Conservation (phyloP, 1,139 yeast species). For the Pichia sp. region DNA sequence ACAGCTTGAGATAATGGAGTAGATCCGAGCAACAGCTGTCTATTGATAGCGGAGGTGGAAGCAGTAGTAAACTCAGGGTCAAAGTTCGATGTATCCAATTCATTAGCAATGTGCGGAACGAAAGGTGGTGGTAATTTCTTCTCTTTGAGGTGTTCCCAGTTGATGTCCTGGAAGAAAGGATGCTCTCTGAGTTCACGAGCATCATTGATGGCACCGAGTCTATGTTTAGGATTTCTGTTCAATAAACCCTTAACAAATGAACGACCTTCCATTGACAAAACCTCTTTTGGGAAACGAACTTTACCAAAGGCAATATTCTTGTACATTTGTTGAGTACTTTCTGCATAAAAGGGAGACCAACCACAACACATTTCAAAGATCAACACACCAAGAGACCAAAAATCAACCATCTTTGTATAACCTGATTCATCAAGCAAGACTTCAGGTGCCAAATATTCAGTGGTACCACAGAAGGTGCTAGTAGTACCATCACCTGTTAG, state of each 20-base stretch:
- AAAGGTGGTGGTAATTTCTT: conserved; percentile 97
- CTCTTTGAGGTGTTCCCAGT: conserved; percentile 72
- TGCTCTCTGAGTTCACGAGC: conserved; percentile 90
- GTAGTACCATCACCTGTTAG: conserved; percentile 84
- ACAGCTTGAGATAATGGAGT: conserved; percentile 91
- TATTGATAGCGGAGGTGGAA: conserved; percentile 71
- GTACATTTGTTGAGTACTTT: conserved; percentile 96
- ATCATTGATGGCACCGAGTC: conserved; percentile 85
- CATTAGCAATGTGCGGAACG: conserved; percentile 86
- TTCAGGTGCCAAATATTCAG: conserved; percentile 84
- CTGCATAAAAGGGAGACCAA: conserved; percentile 99
- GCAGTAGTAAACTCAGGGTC: conserved; percentile 96
- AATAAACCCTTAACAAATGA: conserved; percentile 90
- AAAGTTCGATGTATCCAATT: conserved; percentile 90
- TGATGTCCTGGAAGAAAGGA: conserved; percentile 82
- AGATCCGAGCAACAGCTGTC: conserved; percentile 55
- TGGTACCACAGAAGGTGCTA: conserved; percentile 95
- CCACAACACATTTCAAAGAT: conserved; percentile 94
- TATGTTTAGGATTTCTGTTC: conserved; percentile 91
- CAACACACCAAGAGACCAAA: conserved; percentile 77
- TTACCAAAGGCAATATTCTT: conserved; percentile 97
- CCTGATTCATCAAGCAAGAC: conserved; percentile 76
- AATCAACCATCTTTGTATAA: conserved; percentile 81
- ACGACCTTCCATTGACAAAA: conserved; percentile 84
- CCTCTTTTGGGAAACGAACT: conserved; percentile 94